Percentiles rank a stretch among this genome's conserved stretches.
phyloP scores from a whole-genome alignment of 169 alveolate genomes.

The Plasmodium ovale region DNA sequence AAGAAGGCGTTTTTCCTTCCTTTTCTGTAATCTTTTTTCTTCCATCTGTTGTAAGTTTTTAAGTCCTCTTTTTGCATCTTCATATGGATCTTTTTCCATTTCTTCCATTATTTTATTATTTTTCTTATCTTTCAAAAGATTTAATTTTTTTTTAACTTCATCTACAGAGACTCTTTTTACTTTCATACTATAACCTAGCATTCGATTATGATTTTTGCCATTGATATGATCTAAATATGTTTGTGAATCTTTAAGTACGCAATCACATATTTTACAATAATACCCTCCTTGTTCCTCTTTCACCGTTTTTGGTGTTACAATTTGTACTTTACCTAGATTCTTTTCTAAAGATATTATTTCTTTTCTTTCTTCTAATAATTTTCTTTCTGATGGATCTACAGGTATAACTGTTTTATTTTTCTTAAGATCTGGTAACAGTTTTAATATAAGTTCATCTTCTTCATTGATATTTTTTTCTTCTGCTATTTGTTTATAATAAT shows the following conservation, averaged over 20 bases:
- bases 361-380: constrained; percentile 84
- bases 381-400: constrained; percentile 84
- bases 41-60: constrained; percentile 36
- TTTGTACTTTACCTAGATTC: constrained; percentile 86
- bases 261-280: constrained; percentile 91
- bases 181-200: constrained; percentile 94
- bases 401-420: constrained; percentile 64
- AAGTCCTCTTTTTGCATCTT: constrained; percentile 22
- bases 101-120: constrained; percentile 32
- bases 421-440: constrained; percentile 78
- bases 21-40: constrained; percentile 24
- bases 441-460: constrained; percentile 80
- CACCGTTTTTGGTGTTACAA: constrained; percentile 85
- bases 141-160: constrained; percentile 87
- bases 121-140: constrained; percentile 78
- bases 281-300: constrained; percentile 91
- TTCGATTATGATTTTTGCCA: constrained; percentile 93
- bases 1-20: constrained; percentile 61
- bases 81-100: constrained; percentile 46
- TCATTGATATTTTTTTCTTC: constrained; percentile 77
- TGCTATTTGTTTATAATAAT: constrained; percentile 78
- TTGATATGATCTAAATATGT: constrained; percentile 94
- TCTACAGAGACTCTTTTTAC: constrained; percentile 91
- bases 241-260: constrained; percentile 90
- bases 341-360: constrained; percentile 84